Conservation (phyloP, 2,329 filamentous ascomycete species). For the Alternaria sp. region DNA sequence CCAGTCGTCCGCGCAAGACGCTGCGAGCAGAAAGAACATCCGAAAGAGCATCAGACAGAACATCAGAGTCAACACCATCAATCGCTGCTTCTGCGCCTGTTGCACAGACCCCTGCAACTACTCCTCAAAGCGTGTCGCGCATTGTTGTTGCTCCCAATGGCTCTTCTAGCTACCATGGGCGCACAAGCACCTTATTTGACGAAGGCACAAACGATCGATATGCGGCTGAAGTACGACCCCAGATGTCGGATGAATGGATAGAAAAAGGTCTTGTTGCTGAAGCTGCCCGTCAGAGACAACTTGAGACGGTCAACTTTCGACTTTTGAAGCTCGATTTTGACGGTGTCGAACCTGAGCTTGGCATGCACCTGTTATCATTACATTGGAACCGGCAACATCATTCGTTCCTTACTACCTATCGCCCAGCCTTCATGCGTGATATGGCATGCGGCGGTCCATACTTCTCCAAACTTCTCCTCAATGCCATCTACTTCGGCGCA, state of each 20-base stretch:
- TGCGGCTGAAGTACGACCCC: conserved; percentile 21
- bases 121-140: conserved; percentile 42
- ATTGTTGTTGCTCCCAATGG: conserved; percentile 51
- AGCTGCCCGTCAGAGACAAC: conserved; percentile 57
- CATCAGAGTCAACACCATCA: neutral
- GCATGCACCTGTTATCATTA: conserved; percentile 58
- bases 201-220: conserved; percentile 38
- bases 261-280: conserved; percentile 57
- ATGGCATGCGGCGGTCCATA: conserved; percentile 62
- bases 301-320: conserved; percentile 57
- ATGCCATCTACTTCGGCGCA: conserved; percentile 59
- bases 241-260: conserved; percentile 49
- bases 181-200: conserved; percentile 58
- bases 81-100: neutral
- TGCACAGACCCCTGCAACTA: neutral
- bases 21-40: conserved; percentile 14
- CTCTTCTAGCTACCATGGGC: conserved; percentile 57
- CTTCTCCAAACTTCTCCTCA: conserved; percentile 63
- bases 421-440: conserved; percentile 53
- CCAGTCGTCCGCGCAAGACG: conserved; percentile 24
- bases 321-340: conserved; percentile 61
- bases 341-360: conserved; percentile 60
- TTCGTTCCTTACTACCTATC: conserved; percentile 57
- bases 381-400: conserved; percentile 63
- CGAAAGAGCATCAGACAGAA: conserved; percentile 4